Conservation (phyloP, 2,329 filamentous ascomycete species). For the Aspergillus sp. region DNA sequence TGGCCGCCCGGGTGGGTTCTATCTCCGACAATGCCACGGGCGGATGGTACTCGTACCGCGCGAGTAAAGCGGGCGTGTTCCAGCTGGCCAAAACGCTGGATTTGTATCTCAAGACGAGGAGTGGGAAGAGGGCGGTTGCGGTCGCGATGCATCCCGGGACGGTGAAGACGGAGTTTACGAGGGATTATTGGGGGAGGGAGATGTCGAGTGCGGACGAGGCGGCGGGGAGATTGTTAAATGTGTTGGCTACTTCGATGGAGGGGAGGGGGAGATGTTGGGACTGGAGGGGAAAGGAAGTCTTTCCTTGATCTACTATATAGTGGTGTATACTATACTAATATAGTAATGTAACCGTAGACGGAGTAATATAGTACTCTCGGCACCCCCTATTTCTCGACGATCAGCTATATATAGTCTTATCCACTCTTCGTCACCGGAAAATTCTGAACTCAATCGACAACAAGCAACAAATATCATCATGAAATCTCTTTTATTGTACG, state of each 20-base stretch:
- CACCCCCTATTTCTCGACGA: too few species aligned
- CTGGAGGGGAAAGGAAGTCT: constrained; percentile 62
- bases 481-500: not conserved
- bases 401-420: too few species aligned
- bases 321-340: too few species aligned
- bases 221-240: constrained; percentile 59
- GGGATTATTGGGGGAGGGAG: constrained; percentile 68
- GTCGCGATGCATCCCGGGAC: constrained; percentile 76
- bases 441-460: too few species aligned
- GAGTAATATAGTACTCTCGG: too few species aligned
- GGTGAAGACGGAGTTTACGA: constrained; percentile 68
- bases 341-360: too few species aligned
- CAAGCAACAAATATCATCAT: too few species aligned
- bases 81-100: constrained; percentile 69
- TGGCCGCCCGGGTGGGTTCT: constrained; percentile 74
- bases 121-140: constrained; percentile 60
- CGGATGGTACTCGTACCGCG: constrained; percentile 79
- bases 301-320: constrained; percentile 38
- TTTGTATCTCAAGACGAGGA: constrained; percentile 55
- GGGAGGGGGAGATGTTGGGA: constrained; percentile 64
- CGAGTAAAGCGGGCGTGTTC: constrained; percentile 70
- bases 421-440: too few species aligned
- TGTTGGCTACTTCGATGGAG: constrained; percentile 47
- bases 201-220: constrained; percentile 65
- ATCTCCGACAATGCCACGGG: constrained; percentile 68